A percentile compares a stretch with the other conserved stretches of the same genome.
Evolutionary conservation across 108 stramenopile genomes (phyloP).

Genomic region (Stephanodiscus triporus): DNA sequence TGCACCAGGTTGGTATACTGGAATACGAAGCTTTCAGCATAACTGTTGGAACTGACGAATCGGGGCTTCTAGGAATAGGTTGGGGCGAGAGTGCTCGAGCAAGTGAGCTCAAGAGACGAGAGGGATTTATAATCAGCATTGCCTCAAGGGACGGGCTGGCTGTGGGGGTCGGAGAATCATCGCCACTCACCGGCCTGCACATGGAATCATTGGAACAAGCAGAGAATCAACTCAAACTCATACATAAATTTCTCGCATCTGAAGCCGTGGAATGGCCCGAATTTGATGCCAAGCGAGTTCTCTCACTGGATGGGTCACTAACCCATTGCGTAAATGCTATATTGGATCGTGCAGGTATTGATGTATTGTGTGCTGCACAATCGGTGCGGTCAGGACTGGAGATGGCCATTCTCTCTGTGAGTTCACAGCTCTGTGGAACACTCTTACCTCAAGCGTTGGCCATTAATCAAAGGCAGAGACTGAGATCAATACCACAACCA

Average conservation of each 20-base stretch:
- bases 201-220: constrained; percentile 66
- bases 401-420: constrained; percentile 79
- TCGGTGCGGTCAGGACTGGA: constrained; percentile 80
- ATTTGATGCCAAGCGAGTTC: constrained; percentile 50
- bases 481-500: constrained; percentile 4
- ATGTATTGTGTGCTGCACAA: constrained; percentile 21
- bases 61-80: constrained; percentile 70
- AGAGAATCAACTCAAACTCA: constrained; percentile 51
- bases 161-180: constrained; percentile 85
- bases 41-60: constrained; percentile 33
- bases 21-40: constrained; percentile 73
- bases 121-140: constrained; percentile 74
- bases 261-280: constrained; percentile 21
- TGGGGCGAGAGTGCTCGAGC: constrained; percentile 67
- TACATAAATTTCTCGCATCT: constrained; percentile 39
- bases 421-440: constrained; percentile 54
- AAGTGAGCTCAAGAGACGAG: constrained; percentile 44
- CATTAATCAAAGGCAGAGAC: constrained; percentile 15
- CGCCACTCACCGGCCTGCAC: constrained; percentile 77
- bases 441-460: constrained; percentile 67
- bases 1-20: constrained; percentile 36
- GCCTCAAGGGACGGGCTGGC: constrained; percentile 52
- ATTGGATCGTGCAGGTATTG: constrained; percentile 31
- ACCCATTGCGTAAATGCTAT: constrained; percentile 48
- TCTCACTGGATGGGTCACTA: constrained; percentile 62